Evolutionary conservation across 2,329 filamentous ascomycete species (phyloP), one percentile per base, ranked within the genome.

Genomic region (Aureobasidium lini): DNA sequence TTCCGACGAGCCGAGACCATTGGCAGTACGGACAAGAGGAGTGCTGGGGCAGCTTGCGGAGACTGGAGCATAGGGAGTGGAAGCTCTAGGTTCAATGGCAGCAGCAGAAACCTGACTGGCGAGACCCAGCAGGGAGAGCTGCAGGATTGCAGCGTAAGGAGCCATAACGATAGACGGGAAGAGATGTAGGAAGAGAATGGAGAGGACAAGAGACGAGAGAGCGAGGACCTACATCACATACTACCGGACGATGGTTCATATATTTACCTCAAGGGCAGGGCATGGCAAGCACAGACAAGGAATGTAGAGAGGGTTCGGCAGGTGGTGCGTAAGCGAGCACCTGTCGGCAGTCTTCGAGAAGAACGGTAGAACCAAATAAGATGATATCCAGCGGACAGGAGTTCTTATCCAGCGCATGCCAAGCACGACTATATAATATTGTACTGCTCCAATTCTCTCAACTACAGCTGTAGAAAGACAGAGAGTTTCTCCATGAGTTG

Each of bases 1-100:
- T 62, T 78, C 76, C 5, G 69, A 64, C 5, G 71, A 57, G 11
- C 68, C 72, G 16, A 79, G 61, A 15, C 70, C 69, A 16, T 60
- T 65, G 13, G 75, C 75, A 60, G 65, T 56, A 49, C 76, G 69
- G 13, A 77, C 69, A 7, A 78, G 67, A 32, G 69, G 62, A 16
- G 61, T 68, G 43, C 64, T 66, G n/a, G 76, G 75, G 61, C 76
- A 79, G n/a, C 66, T 56, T 29, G 66, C 69, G 5, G 65, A 47
- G 6, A 69, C 61, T 15, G 76, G 76, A 31, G 68, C 70, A 60
- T 76, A 76, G 15, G 59, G 59, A 43, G 66, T 63, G 37, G 54
- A 34, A n/a, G 47, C 32, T 18, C 58, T 52, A 23, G 46, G 39
- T 9, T 62, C 52, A 40, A 60, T 44, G 43, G 48, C 60, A 47